These are phyloP conservation scores for Kodamaea restingae DNA, from an alignment of 805 yeast species.

Conservation along the genomic window DNA sequence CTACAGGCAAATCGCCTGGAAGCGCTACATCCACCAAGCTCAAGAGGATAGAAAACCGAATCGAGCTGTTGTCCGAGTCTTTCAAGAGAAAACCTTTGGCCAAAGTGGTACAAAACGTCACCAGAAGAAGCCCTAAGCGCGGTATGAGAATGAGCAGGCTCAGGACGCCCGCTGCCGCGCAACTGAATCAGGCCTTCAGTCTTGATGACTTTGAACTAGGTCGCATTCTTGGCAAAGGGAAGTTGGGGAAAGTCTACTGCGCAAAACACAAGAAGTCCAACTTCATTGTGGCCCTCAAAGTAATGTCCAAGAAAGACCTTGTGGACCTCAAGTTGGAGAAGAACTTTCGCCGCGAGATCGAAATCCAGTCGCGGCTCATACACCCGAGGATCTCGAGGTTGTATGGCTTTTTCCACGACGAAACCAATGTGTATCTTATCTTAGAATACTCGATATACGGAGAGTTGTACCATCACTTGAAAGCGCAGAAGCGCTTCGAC, in stretches of 20 bases:
- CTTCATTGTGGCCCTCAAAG: slow-evolving; percentile 84
- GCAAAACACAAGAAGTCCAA: slow-evolving; percentile 74
- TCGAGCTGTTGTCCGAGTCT: slow-evolving; percentile 14
- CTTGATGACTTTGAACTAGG: slow-evolving; percentile 81
- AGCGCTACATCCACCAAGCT: slow-evolving; percentile 7
- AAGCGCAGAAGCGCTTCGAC: slow-evolving; percentile 62
- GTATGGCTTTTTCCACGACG: slow-evolving; percentile 83
- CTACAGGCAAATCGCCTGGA: neutral
- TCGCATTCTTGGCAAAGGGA: slow-evolving; percentile 84
- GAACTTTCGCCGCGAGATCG: slow-evolving; percentile 87
- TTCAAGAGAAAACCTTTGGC: slow-evolving; percentile 14
- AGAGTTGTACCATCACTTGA: slow-evolving; percentile 73
- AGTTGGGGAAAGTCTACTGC: slow-evolving; percentile 89
- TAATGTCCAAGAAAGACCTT: slow-evolving; percentile 81
- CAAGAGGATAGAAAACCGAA: slow-evolving; percentile 19
- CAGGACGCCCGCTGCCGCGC: neutral
- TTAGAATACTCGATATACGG: slow-evolving; percentile 85
- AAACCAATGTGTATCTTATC: slow-evolving; percentile 72
- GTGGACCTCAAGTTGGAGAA: slow-evolving; percentile 71
- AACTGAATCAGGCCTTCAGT: slow-evolving; percentile 3
- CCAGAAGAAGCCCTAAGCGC: slow-evolving; percentile 6
- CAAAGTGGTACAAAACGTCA: slow-evolving; percentile 14
- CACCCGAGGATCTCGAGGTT: slow-evolving; percentile 80
- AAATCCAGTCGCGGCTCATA: slow-evolving; percentile 74
- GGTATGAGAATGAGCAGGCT: neutral